phyloP scores from a whole-genome alignment of 2,329 filamentous ascomycete species.

The Aspergillus tamarii region DNA sequence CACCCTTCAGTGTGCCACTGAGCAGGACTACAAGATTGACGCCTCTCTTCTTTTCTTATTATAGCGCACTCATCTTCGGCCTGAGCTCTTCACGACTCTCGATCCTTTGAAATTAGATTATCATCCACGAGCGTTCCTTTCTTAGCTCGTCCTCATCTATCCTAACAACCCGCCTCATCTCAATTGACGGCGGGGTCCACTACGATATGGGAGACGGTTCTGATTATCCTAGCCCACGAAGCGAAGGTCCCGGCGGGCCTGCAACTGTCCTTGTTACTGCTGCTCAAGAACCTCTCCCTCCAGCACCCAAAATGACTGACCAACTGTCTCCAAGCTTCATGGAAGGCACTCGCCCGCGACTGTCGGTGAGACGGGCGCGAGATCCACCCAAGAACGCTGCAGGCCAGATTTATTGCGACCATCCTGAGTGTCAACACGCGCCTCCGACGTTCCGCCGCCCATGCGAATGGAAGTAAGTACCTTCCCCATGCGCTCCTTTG shows the following conservation, averaged over 20 bases:
- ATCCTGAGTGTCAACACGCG: slow-evolving; percentile 68
- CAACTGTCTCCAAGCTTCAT: slow-evolving; percentile 34
- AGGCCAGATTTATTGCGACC: slow-evolving; percentile 77
- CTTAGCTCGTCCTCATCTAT: slow-evolving; percentile 13
- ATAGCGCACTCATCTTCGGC: slow-evolving; percentile 1
- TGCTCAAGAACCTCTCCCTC: slow-evolving; percentile 37
- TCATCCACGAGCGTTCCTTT: not conserved
- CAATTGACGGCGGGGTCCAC: slow-evolving; percentile 35
- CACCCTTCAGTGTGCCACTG: slow-evolving; percentile 17
- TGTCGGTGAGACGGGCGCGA: slow-evolving; percentile 47
- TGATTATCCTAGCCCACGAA: slow-evolving; percentile 49
- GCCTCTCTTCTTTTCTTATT: slow-evolving; percentile 3
- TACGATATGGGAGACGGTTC: slow-evolving; percentile 46
- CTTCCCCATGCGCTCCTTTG: slow-evolving; percentile 5
- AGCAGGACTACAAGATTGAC: slow-evolving; percentile 12
- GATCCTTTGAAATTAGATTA: slow-evolving; percentile 3
- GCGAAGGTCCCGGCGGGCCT: slow-evolving; percentile 43
- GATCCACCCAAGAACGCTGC: slow-evolving; percentile 66
- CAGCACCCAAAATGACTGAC: slow-evolving; percentile 41
- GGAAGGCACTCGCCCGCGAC: slow-evolving; percentile 42
- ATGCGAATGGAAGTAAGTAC: slow-evolving; percentile 89
- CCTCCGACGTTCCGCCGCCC: slow-evolving; percentile 73
- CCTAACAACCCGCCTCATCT: slow-evolving; percentile 25
- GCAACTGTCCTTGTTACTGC: slow-evolving; percentile 39
- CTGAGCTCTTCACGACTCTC: not conserved